Evolutionary conservation across 148 eudicot species (phyloP).

Genomic region (Fallopia convolvulus): DNA sequence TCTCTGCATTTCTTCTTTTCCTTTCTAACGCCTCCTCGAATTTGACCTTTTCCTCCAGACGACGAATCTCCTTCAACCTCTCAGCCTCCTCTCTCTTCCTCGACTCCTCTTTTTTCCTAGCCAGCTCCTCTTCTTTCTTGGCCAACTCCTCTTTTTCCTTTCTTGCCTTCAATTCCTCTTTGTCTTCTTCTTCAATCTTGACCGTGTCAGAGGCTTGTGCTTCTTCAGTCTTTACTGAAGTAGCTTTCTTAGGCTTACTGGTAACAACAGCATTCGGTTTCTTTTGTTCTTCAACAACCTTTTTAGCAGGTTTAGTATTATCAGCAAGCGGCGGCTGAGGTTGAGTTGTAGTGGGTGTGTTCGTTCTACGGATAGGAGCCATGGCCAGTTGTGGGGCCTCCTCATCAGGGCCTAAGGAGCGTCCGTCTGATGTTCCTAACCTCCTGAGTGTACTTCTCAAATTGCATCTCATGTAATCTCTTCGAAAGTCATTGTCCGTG

Average conservation of each 20-base stretch:
- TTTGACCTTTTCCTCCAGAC: constrained; percentile 65
- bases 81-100: constrained; percentile 49
- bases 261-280: constrained; percentile 21
- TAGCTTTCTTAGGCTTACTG: constrained; percentile 22
- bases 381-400: constrained; percentile 32
- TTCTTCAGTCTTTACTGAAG: constrained; percentile 15
- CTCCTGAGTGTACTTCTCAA: constrained; percentile 61
- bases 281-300: constrained; percentile 14
- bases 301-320: constrained; percentile 9
- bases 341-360: constrained; percentile 17
- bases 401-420: constrained; percentile 78
- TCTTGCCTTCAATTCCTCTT: constrained; percentile 31
- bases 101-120: constrained; percentile 46
- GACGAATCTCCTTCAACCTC: constrained; percentile 59
- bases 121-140: constrained; percentile 47
- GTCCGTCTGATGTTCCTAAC: constrained; percentile 79
- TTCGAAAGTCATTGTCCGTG: constrained; percentile 55
- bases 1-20: constrained; percentile 62
- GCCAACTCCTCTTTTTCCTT: constrained; percentile 65
- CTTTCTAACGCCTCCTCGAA: constrained; percentile 77
- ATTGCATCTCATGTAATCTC: constrained; percentile 57
- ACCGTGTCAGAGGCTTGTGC: constrained; percentile 25
- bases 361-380: constrained; percentile 28
- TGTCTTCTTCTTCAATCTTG: constrained; percentile 31
- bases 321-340: constrained; percentile 15